Percentiles rank a stretch among this genome's conserved stretches.
phyloP scores from a whole-genome alignment of 148 eudicot genomes.

The Nepenthes gracilis region DNA sequence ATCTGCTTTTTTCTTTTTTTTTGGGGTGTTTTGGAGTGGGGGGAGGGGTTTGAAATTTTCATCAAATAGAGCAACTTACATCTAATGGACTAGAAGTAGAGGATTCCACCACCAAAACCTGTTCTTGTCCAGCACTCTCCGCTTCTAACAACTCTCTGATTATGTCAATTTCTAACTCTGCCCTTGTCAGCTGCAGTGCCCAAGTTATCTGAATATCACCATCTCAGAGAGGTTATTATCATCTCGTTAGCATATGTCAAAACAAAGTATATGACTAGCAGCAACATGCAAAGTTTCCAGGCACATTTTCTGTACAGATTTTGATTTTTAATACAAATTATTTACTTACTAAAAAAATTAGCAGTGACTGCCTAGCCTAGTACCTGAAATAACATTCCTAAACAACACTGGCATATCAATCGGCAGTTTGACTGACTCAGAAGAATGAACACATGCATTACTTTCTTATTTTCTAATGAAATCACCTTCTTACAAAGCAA shows the following conservation, averaged over 20 bases:
- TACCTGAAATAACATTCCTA: no score
- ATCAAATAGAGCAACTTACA: neutral
- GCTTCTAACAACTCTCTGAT: slow-evolving; percentile 27
- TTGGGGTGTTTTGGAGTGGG: no score
- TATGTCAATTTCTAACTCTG: slow-evolving; percentile 30
- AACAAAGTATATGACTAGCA: neutral
- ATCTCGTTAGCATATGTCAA: neutral
- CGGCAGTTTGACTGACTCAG: no score
- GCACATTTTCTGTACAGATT: no score
- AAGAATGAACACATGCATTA: neutral
- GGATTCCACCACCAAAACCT: slow-evolving; percentile 1
- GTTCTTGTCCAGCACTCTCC: slow-evolving; percentile 5
- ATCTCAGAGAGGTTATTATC: neutral
- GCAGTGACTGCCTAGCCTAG: no score
- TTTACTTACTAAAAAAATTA: no score
- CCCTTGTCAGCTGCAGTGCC: slow-evolving; percentile 29
- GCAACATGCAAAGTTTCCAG: no score
- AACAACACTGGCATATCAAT: no score
- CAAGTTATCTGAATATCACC: slow-evolving; percentile 28
- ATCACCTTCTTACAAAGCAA: neutral
- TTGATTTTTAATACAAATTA: no score
- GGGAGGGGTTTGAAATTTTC: neutral
- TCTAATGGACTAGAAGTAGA: neutral
- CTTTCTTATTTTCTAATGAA: neutral
- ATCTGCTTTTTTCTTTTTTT: no score